phyloP scores from a whole-genome alignment of 1,139 yeast species.

The Entelexis paramagnoliae region DNA sequence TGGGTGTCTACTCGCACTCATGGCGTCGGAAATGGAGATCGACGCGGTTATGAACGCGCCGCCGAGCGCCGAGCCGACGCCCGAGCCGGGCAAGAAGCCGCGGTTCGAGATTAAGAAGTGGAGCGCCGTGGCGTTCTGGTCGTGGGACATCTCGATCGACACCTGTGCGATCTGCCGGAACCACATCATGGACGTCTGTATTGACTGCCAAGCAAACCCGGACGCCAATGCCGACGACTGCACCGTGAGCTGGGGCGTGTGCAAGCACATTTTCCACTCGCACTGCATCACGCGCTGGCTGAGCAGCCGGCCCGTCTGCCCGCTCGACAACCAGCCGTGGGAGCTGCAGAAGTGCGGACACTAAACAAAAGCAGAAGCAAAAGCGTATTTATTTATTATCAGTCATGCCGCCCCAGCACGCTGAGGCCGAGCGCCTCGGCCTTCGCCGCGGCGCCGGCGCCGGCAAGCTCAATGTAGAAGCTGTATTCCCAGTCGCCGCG shows the following conservation, averaged over 20 bases:
- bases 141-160: slow-evolving; percentile 96
- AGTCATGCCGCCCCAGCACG: background rate
- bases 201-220: slow-evolving; percentile 84
- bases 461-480: background rate
- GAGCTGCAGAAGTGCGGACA: slow-evolving; percentile 71
- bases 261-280: slow-evolving; percentile 89
- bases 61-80: background rate
- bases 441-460: background rate
- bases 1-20: background rate
- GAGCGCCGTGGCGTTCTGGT: slow-evolving; percentile 99
- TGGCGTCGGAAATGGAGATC: slow-evolving; percentile 5
- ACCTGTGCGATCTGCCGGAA: slow-evolving; percentile 98
- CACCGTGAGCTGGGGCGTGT: slow-evolving; percentile 94
- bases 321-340: slow-evolving; percentile 94
- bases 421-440: background rate
- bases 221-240: slow-evolving; percentile 59
- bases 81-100: slow-evolving; percentile 33
- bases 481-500: slow-evolving; percentile 58
- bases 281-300: slow-evolving; percentile 97
- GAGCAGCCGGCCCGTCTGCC: slow-evolving; percentile 94
- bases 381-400: background rate
- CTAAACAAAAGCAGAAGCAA: slow-evolving; percentile 19
- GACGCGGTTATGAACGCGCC: slow-evolving; percentile 2
- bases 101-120: slow-evolving; percentile 71
- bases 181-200: slow-evolving; percentile 97